These are phyloP conservation scores for Alopecurus myosuroides DNA, from an alignment of 176 grass and related monocot species.

Conservation along the genomic window DNA sequence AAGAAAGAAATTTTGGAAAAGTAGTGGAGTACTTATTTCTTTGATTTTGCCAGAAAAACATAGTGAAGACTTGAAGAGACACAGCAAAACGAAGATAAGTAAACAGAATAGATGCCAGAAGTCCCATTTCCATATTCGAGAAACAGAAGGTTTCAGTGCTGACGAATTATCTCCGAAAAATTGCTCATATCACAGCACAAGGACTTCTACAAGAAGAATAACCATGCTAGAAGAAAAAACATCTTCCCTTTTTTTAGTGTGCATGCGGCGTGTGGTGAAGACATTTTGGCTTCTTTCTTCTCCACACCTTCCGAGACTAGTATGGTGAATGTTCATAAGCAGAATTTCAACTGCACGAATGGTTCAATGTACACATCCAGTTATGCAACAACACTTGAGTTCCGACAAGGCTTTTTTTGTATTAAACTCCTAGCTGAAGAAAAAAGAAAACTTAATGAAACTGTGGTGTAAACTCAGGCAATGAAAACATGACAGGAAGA, in stretches of 20 bases:
- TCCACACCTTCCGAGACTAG: not conserved
- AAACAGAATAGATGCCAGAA: not conserved
- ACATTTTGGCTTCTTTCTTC: not conserved
- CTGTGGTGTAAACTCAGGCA: not conserved
- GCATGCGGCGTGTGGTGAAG: not conserved
- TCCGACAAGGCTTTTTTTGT: not conserved
- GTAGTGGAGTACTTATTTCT: not conserved
- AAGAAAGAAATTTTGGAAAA: not conserved
- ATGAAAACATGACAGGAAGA: not conserved
- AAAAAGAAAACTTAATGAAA: not conserved
- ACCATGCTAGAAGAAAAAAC: not conserved
- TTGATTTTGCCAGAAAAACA: conserved; percentile 5
- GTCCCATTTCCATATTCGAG: not conserved
- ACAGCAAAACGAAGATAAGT: not conserved
- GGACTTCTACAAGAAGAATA: not conserved
- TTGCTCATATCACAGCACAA: not conserved
- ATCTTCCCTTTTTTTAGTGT: not conserved
- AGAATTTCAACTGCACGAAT: conserved; percentile 8
- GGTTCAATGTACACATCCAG: not conserved
- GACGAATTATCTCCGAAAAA: not conserved
- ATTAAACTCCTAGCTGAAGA: not conserved
- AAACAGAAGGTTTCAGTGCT: too few relatives aligned
- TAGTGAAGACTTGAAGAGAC: not conserved
- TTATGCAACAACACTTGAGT: not conserved
- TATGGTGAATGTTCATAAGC: not conserved